Conservation (phyloP, 2,329 filamentous ascomycete genomes). For the Paraphoma sp. region DNA sequence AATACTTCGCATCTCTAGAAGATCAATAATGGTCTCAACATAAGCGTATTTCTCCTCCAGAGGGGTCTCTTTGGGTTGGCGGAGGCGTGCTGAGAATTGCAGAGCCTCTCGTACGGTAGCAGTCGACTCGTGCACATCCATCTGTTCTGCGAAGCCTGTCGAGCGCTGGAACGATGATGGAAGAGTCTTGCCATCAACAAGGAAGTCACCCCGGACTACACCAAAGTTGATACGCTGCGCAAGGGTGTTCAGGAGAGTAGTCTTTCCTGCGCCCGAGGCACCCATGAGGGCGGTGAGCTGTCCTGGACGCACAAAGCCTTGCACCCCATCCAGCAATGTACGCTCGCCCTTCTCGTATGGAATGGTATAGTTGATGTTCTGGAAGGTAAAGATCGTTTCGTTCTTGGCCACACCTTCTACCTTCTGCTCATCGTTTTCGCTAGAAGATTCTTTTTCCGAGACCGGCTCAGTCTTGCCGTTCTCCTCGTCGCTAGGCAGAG, state of each 20-base stretch:
- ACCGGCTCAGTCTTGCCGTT: slow-evolving; percentile 48
- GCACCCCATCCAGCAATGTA: slow-evolving; percentile 64
- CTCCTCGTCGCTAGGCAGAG: slow-evolving; percentile 59
- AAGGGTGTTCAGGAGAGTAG: slow-evolving; percentile 45
- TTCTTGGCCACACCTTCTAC: slow-evolving; percentile 65
- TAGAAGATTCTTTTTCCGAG: slow-evolving; percentile 27
- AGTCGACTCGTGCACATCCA: slow-evolving; percentile 68
- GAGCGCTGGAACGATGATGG: slow-evolving; percentile 77
- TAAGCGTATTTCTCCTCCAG: slow-evolving; percentile 68
- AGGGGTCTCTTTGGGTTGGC: slow-evolving; percentile 65
- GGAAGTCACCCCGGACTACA: slow-evolving; percentile 53
- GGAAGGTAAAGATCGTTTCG: slow-evolving; percentile 75
- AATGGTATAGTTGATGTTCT: slow-evolving; percentile 81
- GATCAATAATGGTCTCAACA: slow-evolving; percentile 68
- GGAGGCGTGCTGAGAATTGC: slow-evolving; percentile 67
- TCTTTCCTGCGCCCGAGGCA: slow-evolving; percentile 63
- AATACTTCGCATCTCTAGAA: slow-evolving; percentile 70
- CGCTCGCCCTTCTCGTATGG: slow-evolving; percentile 53
- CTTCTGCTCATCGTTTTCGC: slow-evolving; percentile 33
- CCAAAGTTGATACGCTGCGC: slow-evolving; percentile 54
- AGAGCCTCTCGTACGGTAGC: slow-evolving; percentile 70
- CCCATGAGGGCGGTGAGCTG: slow-evolving; percentile 82
- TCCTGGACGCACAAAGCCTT: slow-evolving; percentile 90
- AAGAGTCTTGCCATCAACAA: slow-evolving; percentile 50
- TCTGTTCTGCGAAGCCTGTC: slow-evolving; percentile 78